Conservation (phyloP, 495 filamentous ascomycete species). For the Trichoderma erinaceum region DNA sequence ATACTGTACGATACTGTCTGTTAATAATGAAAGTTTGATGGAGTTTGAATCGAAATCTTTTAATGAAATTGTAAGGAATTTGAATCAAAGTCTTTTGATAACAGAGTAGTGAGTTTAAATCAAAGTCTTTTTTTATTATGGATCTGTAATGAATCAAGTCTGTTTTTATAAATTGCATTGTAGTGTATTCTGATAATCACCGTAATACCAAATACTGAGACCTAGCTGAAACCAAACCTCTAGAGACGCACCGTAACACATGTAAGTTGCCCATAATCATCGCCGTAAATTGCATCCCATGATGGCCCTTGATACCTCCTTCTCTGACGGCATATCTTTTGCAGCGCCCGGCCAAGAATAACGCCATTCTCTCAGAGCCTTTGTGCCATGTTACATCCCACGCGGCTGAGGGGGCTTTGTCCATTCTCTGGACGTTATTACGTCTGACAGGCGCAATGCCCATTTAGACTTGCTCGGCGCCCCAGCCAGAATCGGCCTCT, state of each 20-base stretch:
- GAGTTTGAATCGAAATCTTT: too few species aligned
- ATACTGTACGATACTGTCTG: not conserved
- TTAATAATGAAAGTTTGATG: too few species aligned
- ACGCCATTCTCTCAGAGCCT: not conserved
- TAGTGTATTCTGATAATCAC: not conserved
- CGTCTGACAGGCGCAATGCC: not conserved
- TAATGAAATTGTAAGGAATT: too few species aligned
- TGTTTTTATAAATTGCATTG: not conserved
- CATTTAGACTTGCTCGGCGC: constrained; percentile 75
- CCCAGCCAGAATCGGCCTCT: constrained; percentile 77
- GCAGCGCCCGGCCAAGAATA: not conserved
- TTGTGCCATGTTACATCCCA: not conserved
- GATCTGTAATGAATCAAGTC: not conserved
- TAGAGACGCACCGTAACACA: not conserved
- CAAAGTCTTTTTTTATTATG: not conserved
- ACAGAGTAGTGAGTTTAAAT: too few species aligned
- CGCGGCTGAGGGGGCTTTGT: not conserved
- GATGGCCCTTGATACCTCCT: not conserved
- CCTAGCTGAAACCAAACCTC: not conserved
- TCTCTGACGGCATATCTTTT: not conserved
- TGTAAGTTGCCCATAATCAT: not conserved
- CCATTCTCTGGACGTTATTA: not conserved
- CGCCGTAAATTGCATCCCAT: not conserved
- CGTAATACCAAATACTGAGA: not conserved
- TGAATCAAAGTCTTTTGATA: too few species aligned